Evolutionary conservation across 73 alveolate genomes (phyloP).

Genomic region (Tetrahymena elliotti): DNA sequence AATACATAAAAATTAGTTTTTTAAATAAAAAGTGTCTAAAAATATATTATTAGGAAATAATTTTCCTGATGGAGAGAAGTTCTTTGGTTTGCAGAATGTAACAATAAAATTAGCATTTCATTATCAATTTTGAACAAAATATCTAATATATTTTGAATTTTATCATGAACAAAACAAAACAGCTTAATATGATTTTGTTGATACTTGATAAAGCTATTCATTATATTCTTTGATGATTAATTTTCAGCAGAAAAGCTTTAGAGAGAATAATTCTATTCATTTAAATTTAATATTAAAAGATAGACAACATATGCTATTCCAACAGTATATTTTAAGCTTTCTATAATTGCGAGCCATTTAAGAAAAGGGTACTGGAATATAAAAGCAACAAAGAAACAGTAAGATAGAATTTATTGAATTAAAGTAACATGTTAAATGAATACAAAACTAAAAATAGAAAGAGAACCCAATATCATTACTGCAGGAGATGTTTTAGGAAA

Average conservation of each 20-base stretch:
- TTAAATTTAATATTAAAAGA: not conserved
- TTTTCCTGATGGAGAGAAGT: slow-evolving; percentile 29
- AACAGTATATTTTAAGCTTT: slow-evolving; percentile 23
- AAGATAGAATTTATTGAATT: not conserved
- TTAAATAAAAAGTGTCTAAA: no score
- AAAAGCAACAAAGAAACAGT: slow-evolving; percentile 4
- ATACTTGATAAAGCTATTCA: not conserved
- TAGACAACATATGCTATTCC: slow-evolving; percentile 30
- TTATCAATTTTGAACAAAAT: not conserved
- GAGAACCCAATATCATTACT: not conserved
- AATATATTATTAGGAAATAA: not conserved
- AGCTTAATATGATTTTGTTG: not conserved
- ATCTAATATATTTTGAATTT: no score
- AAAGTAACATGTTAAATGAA: not conserved
- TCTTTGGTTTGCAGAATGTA: slow-evolving; percentile 41
- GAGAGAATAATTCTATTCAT: not conserved
- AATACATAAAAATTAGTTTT: not conserved
- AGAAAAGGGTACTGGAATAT: slow-evolving; percentile 2
- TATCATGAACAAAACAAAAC: no score
- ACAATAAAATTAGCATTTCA: not conserved
- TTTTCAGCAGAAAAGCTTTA: not conserved
- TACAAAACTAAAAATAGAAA: not conserved
- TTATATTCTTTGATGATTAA: no score
- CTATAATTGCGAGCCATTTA: slow-evolving; percentile 20
- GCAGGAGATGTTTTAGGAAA: slow-evolving; percentile 7